phyloP scores from a whole-genome alignment of 2,329 filamentous ascomycete genomes.

The Curvularia verruculosa region DNA sequence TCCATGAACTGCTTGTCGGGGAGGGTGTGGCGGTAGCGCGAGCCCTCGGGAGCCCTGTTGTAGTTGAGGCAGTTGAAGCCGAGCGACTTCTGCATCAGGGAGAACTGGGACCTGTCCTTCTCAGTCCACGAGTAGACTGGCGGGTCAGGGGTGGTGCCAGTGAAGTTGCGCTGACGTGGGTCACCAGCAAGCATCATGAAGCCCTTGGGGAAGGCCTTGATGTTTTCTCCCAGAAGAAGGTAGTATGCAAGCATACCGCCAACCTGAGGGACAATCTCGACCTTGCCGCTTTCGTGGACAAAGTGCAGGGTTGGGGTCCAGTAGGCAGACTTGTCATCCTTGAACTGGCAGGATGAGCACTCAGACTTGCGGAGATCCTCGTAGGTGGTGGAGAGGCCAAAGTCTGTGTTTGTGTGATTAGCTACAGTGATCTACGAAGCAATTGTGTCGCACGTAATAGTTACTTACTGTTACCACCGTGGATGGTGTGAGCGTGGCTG shows the following conservation, averaged over 20 bases:
- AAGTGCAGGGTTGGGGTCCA: constrained; percentile 72
- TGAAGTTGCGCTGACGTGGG: constrained; percentile 61
- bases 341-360: constrained; percentile 70
- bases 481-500: constrained; percentile 42
- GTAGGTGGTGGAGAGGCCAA: constrained; percentile 67
- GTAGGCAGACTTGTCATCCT: constrained; percentile 51
- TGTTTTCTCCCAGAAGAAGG: constrained; percentile 72
- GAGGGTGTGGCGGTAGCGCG: constrained; percentile 80
- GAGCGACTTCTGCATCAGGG: constrained; percentile 78
- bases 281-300: constrained; percentile 65
- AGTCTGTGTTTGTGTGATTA: constrained; percentile 53
- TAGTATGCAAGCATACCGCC: constrained; percentile 71
- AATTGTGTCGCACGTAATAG: no score
- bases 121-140: constrained; percentile 72
- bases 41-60: constrained; percentile 65
- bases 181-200: constrained; percentile 76
- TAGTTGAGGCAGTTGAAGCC: constrained; percentile 98
- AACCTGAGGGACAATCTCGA: constrained; percentile 67
- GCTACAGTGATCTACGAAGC: constrained; percentile 3
- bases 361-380: constrained; percentile 65
- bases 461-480: constrained; percentile 57
- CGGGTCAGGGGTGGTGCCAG: constrained; percentile 65
- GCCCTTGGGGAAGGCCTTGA: constrained; percentile 73
- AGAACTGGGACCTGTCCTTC: constrained; percentile 70
- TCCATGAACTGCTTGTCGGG: constrained; percentile 83